Conservation (phyloP, 805 yeast genomes). For the Yarrowia osloensis region DNA sequence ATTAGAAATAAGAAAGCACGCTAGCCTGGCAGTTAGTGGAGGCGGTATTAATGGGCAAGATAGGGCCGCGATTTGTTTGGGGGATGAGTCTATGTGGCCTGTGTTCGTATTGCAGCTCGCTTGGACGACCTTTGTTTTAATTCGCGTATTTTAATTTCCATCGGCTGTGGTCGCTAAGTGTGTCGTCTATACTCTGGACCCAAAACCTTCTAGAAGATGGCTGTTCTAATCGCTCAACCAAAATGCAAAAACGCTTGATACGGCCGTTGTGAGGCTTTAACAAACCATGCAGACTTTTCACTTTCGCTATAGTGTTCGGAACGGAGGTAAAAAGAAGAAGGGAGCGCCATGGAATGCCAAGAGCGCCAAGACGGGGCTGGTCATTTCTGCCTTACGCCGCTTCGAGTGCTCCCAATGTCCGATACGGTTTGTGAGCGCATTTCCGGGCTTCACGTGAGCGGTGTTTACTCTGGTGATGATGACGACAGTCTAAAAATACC, state of each 20-base stretch:
- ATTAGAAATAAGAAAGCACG: not conserved
- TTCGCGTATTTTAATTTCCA: not conserved
- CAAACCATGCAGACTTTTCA: not conserved
- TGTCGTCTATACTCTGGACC: not conserved
- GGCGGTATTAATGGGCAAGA: not conserved
- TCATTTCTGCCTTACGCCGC: not conserved
- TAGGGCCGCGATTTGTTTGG: not conserved
- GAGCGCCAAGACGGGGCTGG: constrained; percentile 21
- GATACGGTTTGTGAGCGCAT: not conserved
- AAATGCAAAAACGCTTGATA: not conserved
- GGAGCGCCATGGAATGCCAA: not conserved
- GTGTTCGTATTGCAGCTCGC: not conserved
- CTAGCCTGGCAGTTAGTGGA: not conserved
- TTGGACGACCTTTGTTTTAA: not conserved
- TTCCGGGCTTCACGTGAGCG: not conserved
- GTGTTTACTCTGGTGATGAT: not conserved
- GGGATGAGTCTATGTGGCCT: no score
- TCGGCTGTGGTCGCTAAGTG: not conserved
- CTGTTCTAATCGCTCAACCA: constrained; percentile 3
- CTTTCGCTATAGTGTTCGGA: not conserved
- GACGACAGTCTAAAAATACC: not conserved
- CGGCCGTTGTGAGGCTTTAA: constrained; percentile 20
- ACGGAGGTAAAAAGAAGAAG: not conserved
- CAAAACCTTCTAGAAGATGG: constrained; percentile 12
- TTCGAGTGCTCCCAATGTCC: not conserved